A percentile compares a stretch with the other conserved stretches of the same genome.
Evolutionary conservation across 1,284 basidiomycete species (phyloP).

Genomic region (Cutaneotrichosporon sp.): DNA sequence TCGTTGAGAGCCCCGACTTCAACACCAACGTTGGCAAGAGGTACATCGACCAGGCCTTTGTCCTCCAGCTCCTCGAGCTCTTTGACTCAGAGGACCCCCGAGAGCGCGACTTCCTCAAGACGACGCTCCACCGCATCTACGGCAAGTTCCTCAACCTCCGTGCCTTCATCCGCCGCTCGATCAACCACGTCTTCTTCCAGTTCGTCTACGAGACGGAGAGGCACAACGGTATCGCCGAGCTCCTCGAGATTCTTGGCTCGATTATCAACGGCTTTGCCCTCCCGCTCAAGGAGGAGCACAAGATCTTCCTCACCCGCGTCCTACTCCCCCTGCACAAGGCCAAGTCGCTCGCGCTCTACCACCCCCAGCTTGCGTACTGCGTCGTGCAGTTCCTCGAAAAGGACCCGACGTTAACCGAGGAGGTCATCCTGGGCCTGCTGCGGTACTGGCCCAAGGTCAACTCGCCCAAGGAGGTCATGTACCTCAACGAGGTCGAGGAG

Average conservation of each 20-base stretch:
- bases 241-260: constrained; percentile 96
- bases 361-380: constrained; percentile 97
- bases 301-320: constrained; percentile 94
- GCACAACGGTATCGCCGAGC: constrained; percentile 98
- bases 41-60: constrained; percentile 96
- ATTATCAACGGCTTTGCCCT: constrained; percentile 99
- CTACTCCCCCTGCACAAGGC: constrained; percentile 97
- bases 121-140: constrained; percentile 97
- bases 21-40: constrained; percentile 98
- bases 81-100: constrained; percentile 99
- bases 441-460: constrained; percentile 99
- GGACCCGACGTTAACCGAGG: constrained; percentile 87
- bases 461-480: constrained; percentile 99
- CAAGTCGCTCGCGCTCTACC: constrained; percentile 93
- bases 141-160: constrained; percentile 99
- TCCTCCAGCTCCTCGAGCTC: constrained; percentile 92
- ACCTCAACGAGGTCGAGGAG: constrained; percentile 98
- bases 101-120: constrained; percentile 99
- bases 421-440: constrained; percentile 91
- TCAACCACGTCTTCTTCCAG: constrained; percentile 99
- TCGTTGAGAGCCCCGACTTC: constrained; percentile 97
- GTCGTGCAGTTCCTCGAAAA: constrained; percentile 99
- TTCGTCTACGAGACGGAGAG: constrained; percentile 99
- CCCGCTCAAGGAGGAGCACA: constrained; percentile 99
- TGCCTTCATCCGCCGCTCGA: constrained; percentile 97